Evolutionary conservation across 805 yeast species (phyloP), one percentile per base, ranked within the genome.

Genomic region (Saccharomyces kudriavzevii): DNA sequence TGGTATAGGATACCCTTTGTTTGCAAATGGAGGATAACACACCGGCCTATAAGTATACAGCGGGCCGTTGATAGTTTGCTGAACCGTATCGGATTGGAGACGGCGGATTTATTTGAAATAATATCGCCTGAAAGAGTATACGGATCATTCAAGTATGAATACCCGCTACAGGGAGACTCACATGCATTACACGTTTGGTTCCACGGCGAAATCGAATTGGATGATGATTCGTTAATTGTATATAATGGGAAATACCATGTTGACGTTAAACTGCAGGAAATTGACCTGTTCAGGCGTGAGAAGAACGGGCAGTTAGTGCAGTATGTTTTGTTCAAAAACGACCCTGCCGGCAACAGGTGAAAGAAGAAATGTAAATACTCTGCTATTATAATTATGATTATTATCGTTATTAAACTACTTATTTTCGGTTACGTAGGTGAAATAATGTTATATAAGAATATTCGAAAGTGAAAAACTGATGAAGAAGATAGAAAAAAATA

Each of bases 171-270:
- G 50, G 62, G 57, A 10, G 61, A 59, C 47, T 25, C 46, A 26
- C 64, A 61, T 49, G 50, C 64, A 11, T 57, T 61, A 58, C 66
- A 65, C 49, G 49, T 69, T 13, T 67, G 67, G 65, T 67, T 69
- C 48, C 48, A 60, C 26, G 70, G 70, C 8, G 67, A 67, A 51
- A 54, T 69, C 48, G 54, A 57, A 22, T 40, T 69, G 25, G 58
- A 58, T 28, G 53, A 58, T 13, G 58, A 61, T 27, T 58, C 66
- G 1, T 40, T 55, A 31, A 56, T 68, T 26, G 59, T 65, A 5
- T 69, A 59, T 55, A 64, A 60, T 47, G 72, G 71, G 9, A 62
- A 63, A 40, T 68, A 59, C 50, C 70, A 68, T 49, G 62, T 66
- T 20, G 68, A 68, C 52, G 63, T 64, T 27, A 63, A 61, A 45